Percentiles rank a stretch among this genome's conserved stretches.
Conservation (phyloP, 2,329 filamentous ascomycete genomes). For the Grosmannia clavigera region DNA sequence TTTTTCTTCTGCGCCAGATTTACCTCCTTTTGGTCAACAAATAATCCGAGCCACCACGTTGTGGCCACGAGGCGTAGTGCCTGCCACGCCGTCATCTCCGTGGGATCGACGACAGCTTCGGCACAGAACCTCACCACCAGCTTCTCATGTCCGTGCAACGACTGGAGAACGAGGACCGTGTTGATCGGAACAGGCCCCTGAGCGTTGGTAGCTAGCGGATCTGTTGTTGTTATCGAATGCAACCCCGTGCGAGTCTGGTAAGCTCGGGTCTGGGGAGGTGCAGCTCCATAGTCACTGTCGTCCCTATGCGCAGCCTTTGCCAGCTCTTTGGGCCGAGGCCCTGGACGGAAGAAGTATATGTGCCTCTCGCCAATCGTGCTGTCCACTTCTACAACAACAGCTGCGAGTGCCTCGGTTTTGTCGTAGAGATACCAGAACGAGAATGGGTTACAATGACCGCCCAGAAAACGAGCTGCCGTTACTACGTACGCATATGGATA, state of each 20-base stretch:
- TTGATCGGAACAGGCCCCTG: slow-evolving; percentile 33
- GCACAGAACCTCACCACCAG: slow-evolving; percentile 47
- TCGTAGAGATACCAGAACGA: slow-evolving; percentile 74
- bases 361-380: slow-evolving; percentile 65
- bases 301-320: background rate
- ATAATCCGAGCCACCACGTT: slow-evolving; percentile 58
- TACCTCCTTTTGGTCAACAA: slow-evolving; percentile 45
- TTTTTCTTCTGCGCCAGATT: slow-evolving; percentile 47
- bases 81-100: slow-evolving; percentile 26
- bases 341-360: slow-evolving; percentile 41
- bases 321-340: background rate
- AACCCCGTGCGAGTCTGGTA: slow-evolving; percentile 36
- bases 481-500: slow-evolving; percentile 61
- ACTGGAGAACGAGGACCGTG: slow-evolving; percentile 47
- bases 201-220: slow-evolving; percentile 31
- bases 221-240: slow-evolving; percentile 37
- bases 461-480: slow-evolving; percentile 56
- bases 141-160: slow-evolving; percentile 48
- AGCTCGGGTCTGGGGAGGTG: slow-evolving; percentile 21
- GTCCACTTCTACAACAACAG: slow-evolving; percentile 62
- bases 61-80: slow-evolving; percentile 33
- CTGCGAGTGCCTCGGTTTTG: slow-evolving; percentile 38
- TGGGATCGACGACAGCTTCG: slow-evolving; percentile 33
- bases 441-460: slow-evolving; percentile 62
- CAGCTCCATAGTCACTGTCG: background rate